Conservation (phyloP, 805 yeast genomes). For the Kodamaea nitidulidarum region DNA sequence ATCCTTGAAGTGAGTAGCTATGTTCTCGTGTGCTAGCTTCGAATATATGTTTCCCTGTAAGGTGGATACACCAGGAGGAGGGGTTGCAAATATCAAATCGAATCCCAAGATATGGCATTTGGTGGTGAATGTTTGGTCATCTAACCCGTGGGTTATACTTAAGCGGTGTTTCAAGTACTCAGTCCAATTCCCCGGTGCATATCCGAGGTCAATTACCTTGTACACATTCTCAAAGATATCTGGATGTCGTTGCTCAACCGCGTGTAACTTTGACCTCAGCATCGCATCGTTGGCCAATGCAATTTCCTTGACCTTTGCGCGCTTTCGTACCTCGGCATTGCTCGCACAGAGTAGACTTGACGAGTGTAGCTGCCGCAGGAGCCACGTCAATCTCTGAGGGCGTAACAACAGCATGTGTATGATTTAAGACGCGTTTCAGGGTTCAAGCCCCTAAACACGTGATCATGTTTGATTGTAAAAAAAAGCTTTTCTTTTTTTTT, state of each 20-base stretch:
- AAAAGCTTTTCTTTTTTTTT: background rate
- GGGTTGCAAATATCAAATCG: conserved; percentile 68
- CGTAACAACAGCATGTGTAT: too few relatives aligned
- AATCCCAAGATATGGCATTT: conserved; percentile 36
- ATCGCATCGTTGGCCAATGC: conserved; percentile 15
- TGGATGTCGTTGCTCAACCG: conserved; percentile 22
- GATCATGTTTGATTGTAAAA: background rate
- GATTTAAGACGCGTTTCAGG: conserved; percentile 4
- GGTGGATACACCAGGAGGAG: conserved; percentile 75
- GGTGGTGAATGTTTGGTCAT: conserved; percentile 22
- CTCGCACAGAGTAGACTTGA: background rate
- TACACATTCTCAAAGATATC: conserved; percentile 25
- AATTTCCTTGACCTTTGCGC: background rate
- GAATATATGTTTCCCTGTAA: conserved; percentile 88
- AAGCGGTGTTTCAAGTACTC: conserved; percentile 25
- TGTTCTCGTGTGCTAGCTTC: conserved; percentile 28
- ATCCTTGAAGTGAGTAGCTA: conserved; percentile 27
- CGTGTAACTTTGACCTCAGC: conserved; percentile 23
- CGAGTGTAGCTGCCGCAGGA: background rate
- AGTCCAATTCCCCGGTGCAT: conserved; percentile 42
- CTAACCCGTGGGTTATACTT: conserved; percentile 26
- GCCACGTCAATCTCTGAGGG: background rate
- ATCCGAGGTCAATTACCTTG: conserved; percentile 38
- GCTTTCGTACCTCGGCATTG: background rate
- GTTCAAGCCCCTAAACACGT: conserved; percentile 5